Evolutionary conservation across 2,329 filamentous ascomycete genomes (phyloP), one percentile per base, ranked within the genome.

Genomic region (Xylaria digitata): DNA sequence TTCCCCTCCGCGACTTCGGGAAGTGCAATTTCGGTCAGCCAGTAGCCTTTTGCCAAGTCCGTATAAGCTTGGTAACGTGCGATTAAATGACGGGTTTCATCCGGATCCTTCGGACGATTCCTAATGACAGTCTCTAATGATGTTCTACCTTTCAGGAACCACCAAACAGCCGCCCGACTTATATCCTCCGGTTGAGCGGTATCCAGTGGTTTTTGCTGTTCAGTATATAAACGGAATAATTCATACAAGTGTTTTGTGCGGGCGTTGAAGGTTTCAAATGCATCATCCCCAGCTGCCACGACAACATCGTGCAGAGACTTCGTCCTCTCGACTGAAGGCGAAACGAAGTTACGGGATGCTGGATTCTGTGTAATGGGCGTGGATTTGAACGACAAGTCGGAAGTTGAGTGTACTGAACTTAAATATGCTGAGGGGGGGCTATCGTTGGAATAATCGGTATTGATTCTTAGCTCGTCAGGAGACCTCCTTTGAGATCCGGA

Each of bases 1-100:
- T 82, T 84, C 23, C 79, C 78, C 34, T 80, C 79, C 7, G 81
- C 75, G 3, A 86, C 78, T 63, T 87, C 84, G 1, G 85, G 83
- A 6, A 88, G 78, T 1, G 84, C 80, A 57, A 86, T 80, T 57
- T 87, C 84, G 26, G 81, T 84, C n/a, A 97, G 87, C 94, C 94
- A 97, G 77, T 92, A 91, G 0, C 90, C 86, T 78, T 97, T 97
- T 26, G 92, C 90, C 57, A 97, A 82, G 78, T 97, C 93, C 1
- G 95, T 86, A 73, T 96, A 94, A 1, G 93, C 90, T 79, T 97
- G 94, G 65, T 92, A 89, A 71, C 86, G 83, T 68, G 87, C 78
- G 69, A 86, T 81, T 70, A 87, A 82, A 69, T 83, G 85, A 73
- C 85, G 81, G 75, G 84, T 82, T 71, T 87, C 82, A 67, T 88